These are phyloP conservation scores for Dictyostelium brefeldianum DNA, from an alignment of 78 protist genomes.

Conservation along the genomic window DNA sequence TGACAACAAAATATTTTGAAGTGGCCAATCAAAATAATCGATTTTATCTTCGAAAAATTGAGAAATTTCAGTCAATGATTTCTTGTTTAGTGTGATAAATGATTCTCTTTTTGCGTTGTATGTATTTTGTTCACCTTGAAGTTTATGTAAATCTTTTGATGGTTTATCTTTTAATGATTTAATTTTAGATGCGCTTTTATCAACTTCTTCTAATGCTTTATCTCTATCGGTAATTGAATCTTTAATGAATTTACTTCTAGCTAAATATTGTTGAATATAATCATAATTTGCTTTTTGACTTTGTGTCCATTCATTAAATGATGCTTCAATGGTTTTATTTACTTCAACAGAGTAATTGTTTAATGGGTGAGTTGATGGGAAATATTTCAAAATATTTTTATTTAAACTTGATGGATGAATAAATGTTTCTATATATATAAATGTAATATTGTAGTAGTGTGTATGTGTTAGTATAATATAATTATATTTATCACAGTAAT, in stretches of 20 bases:
- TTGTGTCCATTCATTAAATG: constrained; percentile 53
- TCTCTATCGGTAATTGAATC: constrained; percentile 46
- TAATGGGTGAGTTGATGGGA: constrained; percentile 38
- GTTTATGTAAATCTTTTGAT: constrained; percentile 48
- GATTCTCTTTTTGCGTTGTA: constrained; percentile 51
- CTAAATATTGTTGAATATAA: constrained; percentile 45
- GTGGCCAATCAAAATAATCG: constrained; percentile 46
- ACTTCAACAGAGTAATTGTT: constrained; percentile 8
- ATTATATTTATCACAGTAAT: neutral
- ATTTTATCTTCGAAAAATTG: constrained; percentile 63
- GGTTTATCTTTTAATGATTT: constrained; percentile 59
- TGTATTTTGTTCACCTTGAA: constrained; percentile 30
- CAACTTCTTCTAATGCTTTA: constrained; percentile 18
- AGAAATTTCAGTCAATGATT: constrained; percentile 36
- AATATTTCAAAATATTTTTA: constrained; percentile 34
- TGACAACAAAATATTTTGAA: constrained; percentile 52
- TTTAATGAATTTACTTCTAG: constrained; percentile 28
- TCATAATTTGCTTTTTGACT: constrained; percentile 61
- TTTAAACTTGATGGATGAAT: constrained; percentile 68
- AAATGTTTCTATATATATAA: constrained; percentile 51
- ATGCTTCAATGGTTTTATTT: constrained; percentile 15
- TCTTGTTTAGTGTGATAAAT: neutral
- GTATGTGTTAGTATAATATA: too few relatives aligned
- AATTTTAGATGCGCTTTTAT: constrained; percentile 35
- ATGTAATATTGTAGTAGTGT: too few relatives aligned